Conservation (phyloP, 805 yeast genomes). For the Lachancea quebecensis region DNA sequence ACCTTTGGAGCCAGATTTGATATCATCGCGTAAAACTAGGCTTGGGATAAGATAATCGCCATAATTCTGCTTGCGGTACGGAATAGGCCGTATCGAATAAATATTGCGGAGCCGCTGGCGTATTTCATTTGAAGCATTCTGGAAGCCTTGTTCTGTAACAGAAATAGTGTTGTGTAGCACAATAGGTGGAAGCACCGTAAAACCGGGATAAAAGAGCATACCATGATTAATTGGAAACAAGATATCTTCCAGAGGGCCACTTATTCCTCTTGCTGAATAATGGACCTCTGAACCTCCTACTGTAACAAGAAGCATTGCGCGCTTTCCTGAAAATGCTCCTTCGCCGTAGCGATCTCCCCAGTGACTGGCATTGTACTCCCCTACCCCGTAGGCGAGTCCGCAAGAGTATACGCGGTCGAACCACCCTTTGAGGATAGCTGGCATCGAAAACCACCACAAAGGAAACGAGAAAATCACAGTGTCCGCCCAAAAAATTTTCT, state of each 20-base stretch:
- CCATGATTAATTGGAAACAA: conserved; percentile 25
- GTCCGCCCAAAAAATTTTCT: conserved; percentile 28
- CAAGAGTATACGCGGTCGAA: conserved; percentile 22
- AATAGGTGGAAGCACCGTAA: conserved; percentile 18
- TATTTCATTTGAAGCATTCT: conserved; percentile 4
- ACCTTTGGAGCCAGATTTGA: conserved; percentile 12
- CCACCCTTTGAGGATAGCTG: conserved; percentile 31
- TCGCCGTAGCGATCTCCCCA: conserved; percentile 22
- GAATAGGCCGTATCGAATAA: conserved; percentile 11
- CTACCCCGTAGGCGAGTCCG: conserved; percentile 23
- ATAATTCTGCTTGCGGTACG: conserved; percentile 16
- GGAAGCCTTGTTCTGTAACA: conserved; percentile 3
- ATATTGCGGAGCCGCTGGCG: conserved; percentile 9
- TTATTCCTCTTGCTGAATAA: conserved; percentile 17
- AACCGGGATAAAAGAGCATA: conserved; percentile 22
- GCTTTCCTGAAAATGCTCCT: conserved; percentile 20
- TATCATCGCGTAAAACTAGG: conserved; percentile 12
- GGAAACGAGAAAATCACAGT: conserved; percentile 26
- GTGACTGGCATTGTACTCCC: conserved; percentile 10
- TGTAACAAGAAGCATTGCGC: conserved; percentile 15
- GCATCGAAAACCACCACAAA: conserved; percentile 29
- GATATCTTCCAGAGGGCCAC: conserved; percentile 18
- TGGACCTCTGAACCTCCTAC: conserved; percentile 14
- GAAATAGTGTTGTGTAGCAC: conserved; percentile 10
- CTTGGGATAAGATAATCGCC: conserved; percentile 19